Evolutionary conservation across 179 eudicot species (phyloP), one percentile per base, ranked within the genome.

Genomic region (Actinidia arguta): DNA sequence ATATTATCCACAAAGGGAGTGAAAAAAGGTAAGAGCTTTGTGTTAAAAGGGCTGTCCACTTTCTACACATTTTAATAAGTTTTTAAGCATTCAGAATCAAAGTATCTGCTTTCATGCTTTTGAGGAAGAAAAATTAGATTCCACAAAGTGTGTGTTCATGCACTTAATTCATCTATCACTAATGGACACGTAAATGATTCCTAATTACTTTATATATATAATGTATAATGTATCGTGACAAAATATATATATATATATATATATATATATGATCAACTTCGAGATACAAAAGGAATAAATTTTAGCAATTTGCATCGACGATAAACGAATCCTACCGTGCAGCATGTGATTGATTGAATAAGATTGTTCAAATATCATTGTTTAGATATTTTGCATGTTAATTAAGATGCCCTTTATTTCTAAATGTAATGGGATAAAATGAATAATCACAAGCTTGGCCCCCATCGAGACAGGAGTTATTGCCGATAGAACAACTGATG

Each of bases 21-120:
- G 73, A 86, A 85, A 83, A 86, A 85, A 82, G 88, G 63, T 76
- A 78, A 6, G 39, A 78, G 73, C 89, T 89, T 89, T 89, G 82
- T 88, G 83, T 89, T 76, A 88, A 89, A 89, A 89, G 92, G 87
- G 87, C 80, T 82, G 86, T 87, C 91, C 91, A 89, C 92, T 89
- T 89, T 89, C 90, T 87, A n/a, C n/a, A 83, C 90, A 81, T 73
- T 81, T 82, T 73, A 59, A 69, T 54, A 10, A 54, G 22, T n/a
- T 62, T 80, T 82, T 72, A 59, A 67, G 48, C 77, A 83, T 76
- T 68, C 48, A 61, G 39, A 55, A 77, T 81, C 48, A 75, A 62
- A 85, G 87, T 85, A 85, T 83, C 86, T 85, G 61, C 69, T 84
- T 76, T 85, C 82, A 85, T 81, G 71, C 92, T 89, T 89, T 89